Conservation (phyloP, 148 eudicot species). For the Nepenthes gracilis region DNA sequence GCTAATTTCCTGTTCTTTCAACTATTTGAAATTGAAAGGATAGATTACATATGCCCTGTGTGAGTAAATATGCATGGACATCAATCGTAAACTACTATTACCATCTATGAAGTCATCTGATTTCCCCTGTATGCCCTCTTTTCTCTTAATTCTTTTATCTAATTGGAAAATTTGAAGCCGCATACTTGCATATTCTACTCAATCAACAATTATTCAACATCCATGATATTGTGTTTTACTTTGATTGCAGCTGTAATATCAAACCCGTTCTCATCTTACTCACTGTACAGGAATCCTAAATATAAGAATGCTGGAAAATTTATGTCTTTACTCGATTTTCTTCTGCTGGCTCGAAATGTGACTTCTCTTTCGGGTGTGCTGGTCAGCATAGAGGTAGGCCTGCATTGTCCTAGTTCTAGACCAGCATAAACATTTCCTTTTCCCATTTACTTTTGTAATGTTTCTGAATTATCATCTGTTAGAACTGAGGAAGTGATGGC, state of each 20-base stretch:
- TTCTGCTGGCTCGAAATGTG: constrained; percentile 33
- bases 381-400: constrained; percentile 77
- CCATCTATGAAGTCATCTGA: too few relatives aligned
- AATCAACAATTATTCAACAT: not conserved
- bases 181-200: not conserved
- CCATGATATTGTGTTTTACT: constrained; percentile 4
- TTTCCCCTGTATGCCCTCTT: too few relatives aligned
- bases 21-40: too few relatives aligned
- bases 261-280: constrained; percentile 27
- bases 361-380: constrained; percentile 60
- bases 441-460: not conserved
- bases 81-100: too few relatives aligned
- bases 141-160: not conserved
- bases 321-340: constrained; percentile 38
- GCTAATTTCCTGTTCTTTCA: too few relatives aligned
- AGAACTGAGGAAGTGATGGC: not conserved
- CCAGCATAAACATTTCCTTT: not conserved
- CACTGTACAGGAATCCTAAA: constrained; percentile 31
- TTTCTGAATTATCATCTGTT: not conserved
- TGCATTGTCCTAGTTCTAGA: not conserved
- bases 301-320: constrained; percentile 26
- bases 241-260: constrained; percentile 55
- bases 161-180: not conserved
- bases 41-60: too few relatives aligned
- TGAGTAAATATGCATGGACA: too few relatives aligned